Evolutionary conservation across 169 alveolate species (phyloP).

Genomic region (Babesia ovis): DNA sequence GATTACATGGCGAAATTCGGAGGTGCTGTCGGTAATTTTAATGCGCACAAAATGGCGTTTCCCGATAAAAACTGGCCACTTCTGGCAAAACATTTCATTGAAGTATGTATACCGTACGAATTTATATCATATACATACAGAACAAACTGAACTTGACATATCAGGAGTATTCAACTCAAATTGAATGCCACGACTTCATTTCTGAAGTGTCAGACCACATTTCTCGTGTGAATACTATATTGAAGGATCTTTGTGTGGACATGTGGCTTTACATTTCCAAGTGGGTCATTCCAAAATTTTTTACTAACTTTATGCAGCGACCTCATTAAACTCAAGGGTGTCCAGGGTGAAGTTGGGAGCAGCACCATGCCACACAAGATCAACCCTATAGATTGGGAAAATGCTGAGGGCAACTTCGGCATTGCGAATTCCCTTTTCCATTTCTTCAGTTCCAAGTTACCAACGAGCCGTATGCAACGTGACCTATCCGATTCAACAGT

Average conservation of each 20-base stretch:
- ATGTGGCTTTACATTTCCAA: conserved; percentile 91
- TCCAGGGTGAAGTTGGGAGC: conserved; percentile 91
- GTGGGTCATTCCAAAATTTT: conserved; percentile 7
- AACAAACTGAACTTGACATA: conserved; percentile 80
- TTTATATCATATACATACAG: neutral
- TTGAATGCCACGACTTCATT: conserved; percentile 92
- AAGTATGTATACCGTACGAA: conserved; percentile 2
- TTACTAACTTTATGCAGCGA: conserved; percentile 24
- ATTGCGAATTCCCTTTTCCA: conserved; percentile 86
- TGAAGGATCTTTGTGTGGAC: conserved; percentile 89
- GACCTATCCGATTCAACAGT: conserved; percentile 95
- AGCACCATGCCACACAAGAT: conserved; percentile 98
- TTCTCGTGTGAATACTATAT: conserved; percentile 84
- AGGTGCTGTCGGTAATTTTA: conserved; percentile 96
- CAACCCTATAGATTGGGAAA: conserved; percentile 95
- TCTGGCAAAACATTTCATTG: conserved; percentile 76
- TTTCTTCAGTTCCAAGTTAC: conserved; percentile 86
- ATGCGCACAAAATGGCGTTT: conserved; percentile 90
- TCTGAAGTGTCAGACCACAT: conserved; percentile 85
- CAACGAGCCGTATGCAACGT: conserved; percentile 91
- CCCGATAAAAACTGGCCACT: conserved; percentile 88
- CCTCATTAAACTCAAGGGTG: conserved; percentile 62
- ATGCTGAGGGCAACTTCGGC: conserved; percentile 95
- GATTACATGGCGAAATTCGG: conserved; percentile 89
- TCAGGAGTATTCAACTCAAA: conserved; percentile 91